Evolutionary conservation across 164 flowering plant genomes (phyloP).

Genomic region (Dillenia turbinata): DNA sequence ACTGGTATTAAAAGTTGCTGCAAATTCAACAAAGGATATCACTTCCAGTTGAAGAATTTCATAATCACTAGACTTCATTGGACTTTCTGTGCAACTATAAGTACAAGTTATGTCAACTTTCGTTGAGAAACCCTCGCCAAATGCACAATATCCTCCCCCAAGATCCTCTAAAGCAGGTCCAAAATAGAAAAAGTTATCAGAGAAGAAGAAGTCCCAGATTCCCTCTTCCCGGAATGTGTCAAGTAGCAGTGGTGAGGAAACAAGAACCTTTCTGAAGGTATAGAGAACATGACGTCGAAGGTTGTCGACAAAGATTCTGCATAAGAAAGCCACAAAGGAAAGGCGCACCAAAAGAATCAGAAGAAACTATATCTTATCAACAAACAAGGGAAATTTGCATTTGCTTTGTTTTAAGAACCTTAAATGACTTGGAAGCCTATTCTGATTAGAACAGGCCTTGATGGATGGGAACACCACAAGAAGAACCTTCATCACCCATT

Average conservation of each 20-base stretch:
- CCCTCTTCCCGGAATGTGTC: slow-evolving; percentile 79
- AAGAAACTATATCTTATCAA: neutral
- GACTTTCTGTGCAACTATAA: slow-evolving; percentile 18
- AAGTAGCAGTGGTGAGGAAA: slow-evolving; percentile 49
- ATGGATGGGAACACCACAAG: slow-evolving; percentile 74
- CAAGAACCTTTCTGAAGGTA: slow-evolving; percentile 69
- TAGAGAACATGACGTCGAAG: slow-evolving; percentile 60
- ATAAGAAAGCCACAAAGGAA: slow-evolving; percentile 9
- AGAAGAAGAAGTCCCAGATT: slow-evolving; percentile 86
- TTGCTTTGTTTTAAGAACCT: slow-evolving; percentile 36
- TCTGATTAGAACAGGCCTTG: slow-evolving; percentile 73
- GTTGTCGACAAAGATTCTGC: slow-evolving; percentile 64
- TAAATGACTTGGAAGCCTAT: slow-evolving; percentile 59
- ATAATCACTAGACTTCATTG: slow-evolving; percentile 27
- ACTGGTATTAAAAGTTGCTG: slow-evolving; percentile 66
- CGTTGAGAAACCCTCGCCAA: slow-evolving; percentile 10
- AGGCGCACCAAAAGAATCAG: neutral
- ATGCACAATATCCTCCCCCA: slow-evolving; percentile 23
- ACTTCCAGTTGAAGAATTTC: slow-evolving; percentile 70
- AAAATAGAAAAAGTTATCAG: slow-evolving; percentile 85
- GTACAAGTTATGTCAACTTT: slow-evolving; percentile 12
- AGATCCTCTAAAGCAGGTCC: slow-evolving; percentile 42
- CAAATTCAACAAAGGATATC: slow-evolving; percentile 76
- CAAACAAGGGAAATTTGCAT: neutral
- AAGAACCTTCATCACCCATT: slow-evolving; percentile 86